Conservation (phyloP, 1,284 basidiomycete species). For the Ustilago sp. region DNA sequence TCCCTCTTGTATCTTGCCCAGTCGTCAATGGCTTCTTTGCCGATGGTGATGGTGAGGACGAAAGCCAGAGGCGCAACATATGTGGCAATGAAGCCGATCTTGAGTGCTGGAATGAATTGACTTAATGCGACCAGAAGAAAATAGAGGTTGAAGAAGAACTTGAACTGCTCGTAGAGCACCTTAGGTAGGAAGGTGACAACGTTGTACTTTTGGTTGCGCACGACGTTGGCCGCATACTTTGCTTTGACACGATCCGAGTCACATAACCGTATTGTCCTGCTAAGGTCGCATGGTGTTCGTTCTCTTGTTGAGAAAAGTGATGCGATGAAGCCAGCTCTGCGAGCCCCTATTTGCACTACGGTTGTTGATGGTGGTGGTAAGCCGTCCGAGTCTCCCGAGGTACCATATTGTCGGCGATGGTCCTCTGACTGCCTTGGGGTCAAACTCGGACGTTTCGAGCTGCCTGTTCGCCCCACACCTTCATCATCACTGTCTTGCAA, state of each 20-base stretch:
- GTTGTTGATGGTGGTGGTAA: conserved; percentile 19
- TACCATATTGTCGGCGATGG: conserved; percentile 44
- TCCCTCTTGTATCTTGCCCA: conserved; percentile 92
- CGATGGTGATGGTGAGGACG: conserved; percentile 93
- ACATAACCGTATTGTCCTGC: conserved; percentile 41
- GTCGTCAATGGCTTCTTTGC: conserved; percentile 98
- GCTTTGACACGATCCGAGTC: conserved; percentile 52
- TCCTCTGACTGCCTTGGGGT: conserved; percentile 43
- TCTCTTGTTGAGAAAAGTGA: conserved; percentile 38
- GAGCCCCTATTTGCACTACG: conserved; percentile 30
- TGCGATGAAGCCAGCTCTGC: conserved; percentile 33
- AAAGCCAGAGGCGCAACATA: conserved; percentile 97
- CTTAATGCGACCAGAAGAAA: conserved; percentile 96
- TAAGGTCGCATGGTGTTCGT: conserved; percentile 22
- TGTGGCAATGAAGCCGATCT: conserved; percentile 97
- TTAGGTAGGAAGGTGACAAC: conserved; percentile 92
- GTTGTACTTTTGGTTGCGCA: conserved; percentile 98
- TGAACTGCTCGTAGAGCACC: conserved; percentile 99
- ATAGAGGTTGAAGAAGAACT: conserved; percentile 99
- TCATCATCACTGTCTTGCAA: conserved; percentile 41
- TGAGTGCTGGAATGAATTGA: conserved; percentile 94
- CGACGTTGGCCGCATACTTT: conserved; percentile 78
- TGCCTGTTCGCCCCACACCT: not conserved
- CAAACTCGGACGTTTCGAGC: conserved; percentile 22
- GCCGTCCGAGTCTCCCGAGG: conserved; percentile 24